Evolutionary conservation across 768 basidiomycete genomes (phyloP), one percentile per base, ranked within the genome.

Genomic region (Lactarius deliciosus): DNA sequence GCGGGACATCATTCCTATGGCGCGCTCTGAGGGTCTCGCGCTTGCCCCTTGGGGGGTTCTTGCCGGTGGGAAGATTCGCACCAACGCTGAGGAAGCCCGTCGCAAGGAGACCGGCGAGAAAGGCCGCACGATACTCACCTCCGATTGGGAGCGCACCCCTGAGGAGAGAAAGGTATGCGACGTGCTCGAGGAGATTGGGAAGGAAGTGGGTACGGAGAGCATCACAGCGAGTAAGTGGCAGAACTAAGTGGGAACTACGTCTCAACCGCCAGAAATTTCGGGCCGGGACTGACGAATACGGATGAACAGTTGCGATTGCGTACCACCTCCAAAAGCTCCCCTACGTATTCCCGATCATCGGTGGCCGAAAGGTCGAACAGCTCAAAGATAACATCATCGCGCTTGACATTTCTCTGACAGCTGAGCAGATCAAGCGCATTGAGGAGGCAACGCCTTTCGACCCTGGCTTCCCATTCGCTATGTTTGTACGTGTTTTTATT

Each of bases 241-340:
- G 30, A 36, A 36, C 36, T 36, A 11, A 36, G 11, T 1, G 30
- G 13, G 9, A 25, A 13, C 13, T 28, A n/a, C 25, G 7, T 9
- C n/a, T 30, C 32, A 6, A 16, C 20, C 28, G n/a, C n/a, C 5
- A 22, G n/a, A 28, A 2, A 3, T 34, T 55, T 32, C 16, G 28
- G 25, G 25, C 20, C 9, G 10, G 25, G 45, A 3, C 5, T 53
- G 25, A 62, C 18, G 25, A 28, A 11, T n/a, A 4, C 7, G 50
- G 4, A 53, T 36, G 20, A 57, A n/a, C 45, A 79, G 80, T 82
- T 3, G 80, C 81, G 5, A 79, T 84, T 56, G 80, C 81, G 18
- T 83, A 83, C 58, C 75, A 84, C 15, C 73, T 84, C 72, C 79
- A 82, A 16, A 85, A 83, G 69, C 74, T 79, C 1, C 78, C 80